These are phyloP conservation scores for Astragalus glycyphyllos DNA, from an alignment of 306 rosid species.

Conservation along the genomic window DNA sequence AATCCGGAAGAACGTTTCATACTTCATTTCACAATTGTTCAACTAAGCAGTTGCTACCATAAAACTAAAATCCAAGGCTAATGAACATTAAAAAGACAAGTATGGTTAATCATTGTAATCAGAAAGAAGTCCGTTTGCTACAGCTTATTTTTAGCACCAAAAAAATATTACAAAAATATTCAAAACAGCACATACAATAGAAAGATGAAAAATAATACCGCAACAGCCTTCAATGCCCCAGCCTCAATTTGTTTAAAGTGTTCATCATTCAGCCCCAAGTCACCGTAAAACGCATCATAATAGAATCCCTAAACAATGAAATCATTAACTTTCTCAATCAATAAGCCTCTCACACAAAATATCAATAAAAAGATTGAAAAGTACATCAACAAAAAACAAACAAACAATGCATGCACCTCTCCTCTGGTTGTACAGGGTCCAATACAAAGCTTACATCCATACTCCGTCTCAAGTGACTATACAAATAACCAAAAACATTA, in stretches of 20 bases:
- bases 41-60: not conserved
- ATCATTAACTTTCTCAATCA: not conserved
- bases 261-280: conserved; percentile 89
- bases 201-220: conserved; percentile 55
- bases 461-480: conserved; percentile 81
- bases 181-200: conserved; percentile 6
- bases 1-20: conserved; percentile 1
- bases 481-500: conserved; percentile 4
- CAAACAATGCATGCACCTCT: conserved; percentile 55
- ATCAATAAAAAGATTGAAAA: conserved; percentile 13
- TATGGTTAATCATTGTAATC: not conserved
- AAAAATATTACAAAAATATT: not conserved
- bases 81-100: not conserved
- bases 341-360: conserved; percentile 2
- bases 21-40: conserved; percentile 11
- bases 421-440: conserved; percentile 99
- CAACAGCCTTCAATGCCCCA: conserved; percentile 74
- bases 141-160: not conserved
- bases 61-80: not conserved
- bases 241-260: conserved; percentile 80
- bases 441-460: conserved; percentile 96
- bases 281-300: conserved; percentile 90
- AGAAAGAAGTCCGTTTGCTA: conserved; percentile 12
- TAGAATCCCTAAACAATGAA: conserved; percentile 79
- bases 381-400: not conserved